Percentiles rank a stretch among this genome's conserved stretches.
Conservation (phyloP, 768 basidiomycete genomes). For the Suillus placidus region DNA sequence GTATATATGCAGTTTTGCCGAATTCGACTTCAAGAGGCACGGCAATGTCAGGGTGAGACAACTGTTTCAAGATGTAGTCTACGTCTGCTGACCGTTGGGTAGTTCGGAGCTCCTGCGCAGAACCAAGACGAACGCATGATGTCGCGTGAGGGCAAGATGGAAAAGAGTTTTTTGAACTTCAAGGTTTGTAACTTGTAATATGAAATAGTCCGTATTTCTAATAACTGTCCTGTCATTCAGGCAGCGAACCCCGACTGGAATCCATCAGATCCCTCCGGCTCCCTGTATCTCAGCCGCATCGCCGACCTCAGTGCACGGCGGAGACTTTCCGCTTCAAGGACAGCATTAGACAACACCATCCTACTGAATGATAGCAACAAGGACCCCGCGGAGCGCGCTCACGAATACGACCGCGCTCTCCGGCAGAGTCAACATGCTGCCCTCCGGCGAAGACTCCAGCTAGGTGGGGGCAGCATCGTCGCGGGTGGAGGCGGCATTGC, state of each 20-base stretch:
- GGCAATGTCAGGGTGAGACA: conserved; percentile 80
- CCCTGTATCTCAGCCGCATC: conserved; percentile 86
- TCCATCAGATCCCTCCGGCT: conserved; percentile 87
- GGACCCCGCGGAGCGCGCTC: conserved; percentile 54
- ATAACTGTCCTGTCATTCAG: conserved; percentile 35
- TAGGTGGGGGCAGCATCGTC: conserved; percentile 29
- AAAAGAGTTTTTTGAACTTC: conserved; percentile 95
- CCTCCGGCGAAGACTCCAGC: conserved; percentile 40
- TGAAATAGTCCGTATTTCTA: not conserved
- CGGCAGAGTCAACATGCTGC: conserved; percentile 67
- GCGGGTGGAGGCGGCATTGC: conserved; percentile 50
- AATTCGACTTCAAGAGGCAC: conserved; percentile 95
- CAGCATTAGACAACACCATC: conserved; percentile 30
- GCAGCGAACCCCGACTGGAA: conserved; percentile 96
- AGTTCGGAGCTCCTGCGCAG: conserved; percentile 85
- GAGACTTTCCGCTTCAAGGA: conserved; percentile 30
- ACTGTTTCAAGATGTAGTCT: not conserved
- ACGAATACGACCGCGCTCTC: conserved; percentile 76
- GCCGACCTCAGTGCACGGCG: conserved; percentile 62
- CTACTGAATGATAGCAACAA: conserved; percentile 38
- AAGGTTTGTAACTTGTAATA: conserved; percentile 50
- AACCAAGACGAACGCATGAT: conserved; percentile 73
- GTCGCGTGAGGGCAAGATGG: conserved; percentile 97
- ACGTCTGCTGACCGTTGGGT: conserved; percentile 8
- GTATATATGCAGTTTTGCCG: conserved; percentile 97